phyloP scores from a whole-genome alignment of 352 stramenopile genomes.

The Phytopythium oedochilum region DNA sequence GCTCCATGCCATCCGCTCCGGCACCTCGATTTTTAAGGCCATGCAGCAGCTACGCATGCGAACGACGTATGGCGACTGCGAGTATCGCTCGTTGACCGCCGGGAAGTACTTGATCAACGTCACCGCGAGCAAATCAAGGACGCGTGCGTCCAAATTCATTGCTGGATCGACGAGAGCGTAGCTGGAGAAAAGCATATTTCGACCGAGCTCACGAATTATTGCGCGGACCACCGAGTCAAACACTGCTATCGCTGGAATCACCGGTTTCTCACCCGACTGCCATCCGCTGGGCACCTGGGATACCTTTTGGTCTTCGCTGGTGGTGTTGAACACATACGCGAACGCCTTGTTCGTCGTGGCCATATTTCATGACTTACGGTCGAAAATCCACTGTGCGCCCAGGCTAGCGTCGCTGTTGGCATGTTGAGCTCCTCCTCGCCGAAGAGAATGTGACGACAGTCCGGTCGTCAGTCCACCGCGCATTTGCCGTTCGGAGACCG shows the following conservation, averaged over 20 bases:
- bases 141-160: neutral
- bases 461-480: neutral
- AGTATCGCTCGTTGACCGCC: neutral
- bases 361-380: slow-evolving; percentile 22
- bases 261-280: neutral
- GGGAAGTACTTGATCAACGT: neutral
- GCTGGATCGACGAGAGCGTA: neutral
- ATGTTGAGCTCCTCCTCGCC: slow-evolving; percentile 11
- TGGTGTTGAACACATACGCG: slow-evolving; percentile 27
- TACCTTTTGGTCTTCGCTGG: slow-evolving; percentile 20
- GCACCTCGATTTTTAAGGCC: neutral
- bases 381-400: slow-evolving; percentile 21
- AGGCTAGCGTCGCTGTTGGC: slow-evolving; percentile 11
- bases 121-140: neutral
- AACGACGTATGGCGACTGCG: neutral
- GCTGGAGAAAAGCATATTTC: neutral
- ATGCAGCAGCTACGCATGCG: neutral
- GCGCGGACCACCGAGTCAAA: neutral
- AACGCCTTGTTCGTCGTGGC: slow-evolving; percentile 19
- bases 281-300: slow-evolving; percentile 17
- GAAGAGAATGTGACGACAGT: slow-evolving; percentile 22
- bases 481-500: neutral
- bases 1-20: neutral
- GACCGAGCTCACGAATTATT: neutral
- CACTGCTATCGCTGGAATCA: neutral